These are phyloP conservation scores for Plantago coronopus DNA, from an alignment of 305 asterid species.

Conservation along the genomic window DNA sequence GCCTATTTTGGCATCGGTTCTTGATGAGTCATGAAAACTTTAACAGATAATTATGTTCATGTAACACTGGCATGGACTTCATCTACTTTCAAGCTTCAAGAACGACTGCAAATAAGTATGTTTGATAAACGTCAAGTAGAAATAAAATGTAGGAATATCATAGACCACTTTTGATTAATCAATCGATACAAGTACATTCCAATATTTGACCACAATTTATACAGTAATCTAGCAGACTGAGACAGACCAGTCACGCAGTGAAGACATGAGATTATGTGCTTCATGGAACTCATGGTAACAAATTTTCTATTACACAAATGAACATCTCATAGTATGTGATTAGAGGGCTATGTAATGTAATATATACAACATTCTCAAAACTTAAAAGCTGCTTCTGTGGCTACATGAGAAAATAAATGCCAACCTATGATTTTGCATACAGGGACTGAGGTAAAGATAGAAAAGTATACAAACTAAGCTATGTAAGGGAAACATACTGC, in stretches of 20 bases:
- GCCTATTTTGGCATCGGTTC: background rate
- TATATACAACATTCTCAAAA: constrained; percentile 20
- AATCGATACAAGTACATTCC: too few relatives aligned
- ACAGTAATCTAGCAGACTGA: background rate
- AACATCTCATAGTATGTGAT: constrained; percentile 3
- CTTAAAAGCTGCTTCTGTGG: background rate
- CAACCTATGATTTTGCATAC: constrained; percentile 26
- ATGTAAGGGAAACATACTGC: constrained; percentile 24
- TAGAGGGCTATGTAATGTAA: constrained; percentile 26
- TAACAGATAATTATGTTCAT: background rate
- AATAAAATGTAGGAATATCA: too few relatives aligned
- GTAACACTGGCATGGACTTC: background rate
- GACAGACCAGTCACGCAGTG: background rate
- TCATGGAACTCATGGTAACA: constrained; percentile 1
- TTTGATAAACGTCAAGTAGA: too few relatives aligned
- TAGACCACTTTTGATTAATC: too few relatives aligned
- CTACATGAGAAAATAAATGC: constrained; percentile 3
- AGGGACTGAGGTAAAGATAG: constrained; percentile 11
- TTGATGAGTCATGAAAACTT: background rate
- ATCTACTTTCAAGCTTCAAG: background rate
- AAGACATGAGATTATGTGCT: background rate
- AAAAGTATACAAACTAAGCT: constrained; percentile 2
- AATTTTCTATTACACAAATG: background rate
- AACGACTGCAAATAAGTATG: too few relatives aligned
- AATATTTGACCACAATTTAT: background rate